Conservation (phyloP, 805 yeast genomes). For the Yamadazyma sp. region DNA sequence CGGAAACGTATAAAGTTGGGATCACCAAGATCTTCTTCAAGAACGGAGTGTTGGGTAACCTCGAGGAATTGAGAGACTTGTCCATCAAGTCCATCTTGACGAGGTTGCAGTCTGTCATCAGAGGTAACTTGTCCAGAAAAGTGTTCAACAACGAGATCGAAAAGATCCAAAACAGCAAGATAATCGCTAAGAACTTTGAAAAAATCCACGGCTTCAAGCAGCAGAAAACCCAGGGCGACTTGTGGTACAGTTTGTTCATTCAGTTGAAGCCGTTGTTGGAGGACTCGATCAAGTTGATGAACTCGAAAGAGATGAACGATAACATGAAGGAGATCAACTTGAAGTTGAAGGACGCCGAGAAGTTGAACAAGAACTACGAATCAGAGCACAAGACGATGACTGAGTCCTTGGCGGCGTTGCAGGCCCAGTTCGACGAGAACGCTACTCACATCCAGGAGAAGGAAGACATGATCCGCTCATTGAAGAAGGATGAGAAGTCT, state of each 20-base stretch:
- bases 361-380: conserved; percentile 28
- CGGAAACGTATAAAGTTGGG: conserved; percentile 63
- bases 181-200: conserved; percentile 61
- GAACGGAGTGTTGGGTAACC: conserved; percentile 72
- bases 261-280: conserved; percentile 73
- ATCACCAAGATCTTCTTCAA: conserved; percentile 72
- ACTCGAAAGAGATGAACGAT: conserved; percentile 55
- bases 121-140: conserved; percentile 64
- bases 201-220: conserved; percentile 45
- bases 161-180: conserved; percentile 67
- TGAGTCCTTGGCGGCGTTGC: conserved; percentile 31
- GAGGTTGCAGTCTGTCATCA: conserved; percentile 58
- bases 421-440: conserved; percentile 32
- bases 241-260: conserved; percentile 78
- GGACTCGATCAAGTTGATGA: conserved; percentile 60
- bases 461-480: conserved; percentile 43
- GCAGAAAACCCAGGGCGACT: conserved; percentile 36
- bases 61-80: conserved; percentile 75
- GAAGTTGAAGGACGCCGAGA: conserved; percentile 39
- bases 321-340: conserved; percentile 53
- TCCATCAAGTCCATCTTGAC: conserved; percentile 56
- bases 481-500: conserved; percentile 41
- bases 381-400: conserved; percentile 40
- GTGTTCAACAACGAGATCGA: conserved; percentile 48
- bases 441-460: conserved; percentile 42